Conservation (phyloP, 2,329 filamentous ascomycete species). For the Pezicula neosporulosa region DNA sequence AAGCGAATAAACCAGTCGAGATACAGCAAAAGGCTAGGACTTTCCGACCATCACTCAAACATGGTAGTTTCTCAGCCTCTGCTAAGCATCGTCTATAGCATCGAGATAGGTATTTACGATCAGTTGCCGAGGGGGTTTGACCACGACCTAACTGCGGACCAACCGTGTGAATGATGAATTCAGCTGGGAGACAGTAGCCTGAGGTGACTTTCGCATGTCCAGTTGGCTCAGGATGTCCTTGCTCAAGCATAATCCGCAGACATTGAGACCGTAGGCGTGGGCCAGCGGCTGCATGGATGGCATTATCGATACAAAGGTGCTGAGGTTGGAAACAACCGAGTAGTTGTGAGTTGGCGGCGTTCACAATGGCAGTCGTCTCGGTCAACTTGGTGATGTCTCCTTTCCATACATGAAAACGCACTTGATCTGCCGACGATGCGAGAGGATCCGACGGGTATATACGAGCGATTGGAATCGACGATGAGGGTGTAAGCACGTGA, state of each 20-base stretch:
- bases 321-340: conserved; percentile 32
- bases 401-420: background rate
- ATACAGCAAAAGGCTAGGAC: conserved; percentile 30
- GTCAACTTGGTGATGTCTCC: conserved; percentile 26
- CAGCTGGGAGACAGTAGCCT: conserved; percentile 25
- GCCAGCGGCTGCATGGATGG: conserved; percentile 30
- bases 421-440: background rate
- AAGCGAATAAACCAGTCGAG: conserved; percentile 33
- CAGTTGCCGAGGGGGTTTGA: conserved; percentile 12
- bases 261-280: conserved; percentile 30
- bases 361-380: conserved; percentile 30
- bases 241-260: conserved; percentile 19
- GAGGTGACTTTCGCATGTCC: conserved; percentile 26
- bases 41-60: conserved; percentile 21
- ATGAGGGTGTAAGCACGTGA: background rate
- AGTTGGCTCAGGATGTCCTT: conserved; percentile 19
- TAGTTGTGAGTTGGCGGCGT: conserved; percentile 31
- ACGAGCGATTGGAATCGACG: background rate
- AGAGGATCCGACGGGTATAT: too few species aligned
- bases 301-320: conserved; percentile 33
- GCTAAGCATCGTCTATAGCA: conserved; percentile 29
- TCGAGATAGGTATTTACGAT: conserved; percentile 21
- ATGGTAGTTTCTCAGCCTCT: conserved; percentile 22
- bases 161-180: conserved; percentile 30
- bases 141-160: conserved; percentile 28